phyloP scores from a whole-genome alignment of 768 basidiomycete genomes.

The Russula emetica region DNA sequence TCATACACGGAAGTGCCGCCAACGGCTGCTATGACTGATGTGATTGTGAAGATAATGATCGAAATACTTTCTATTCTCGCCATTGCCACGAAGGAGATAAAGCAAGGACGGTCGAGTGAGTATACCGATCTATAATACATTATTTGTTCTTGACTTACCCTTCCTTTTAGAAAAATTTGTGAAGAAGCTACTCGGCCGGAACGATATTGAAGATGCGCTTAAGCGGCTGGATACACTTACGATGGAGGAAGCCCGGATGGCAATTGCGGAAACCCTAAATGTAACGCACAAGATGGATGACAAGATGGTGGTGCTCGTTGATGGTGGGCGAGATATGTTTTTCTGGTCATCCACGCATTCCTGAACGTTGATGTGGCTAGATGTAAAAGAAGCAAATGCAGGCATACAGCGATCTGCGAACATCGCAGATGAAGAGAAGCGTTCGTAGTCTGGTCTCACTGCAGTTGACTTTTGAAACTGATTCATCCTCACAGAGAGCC shows the following conservation, averaged over 20 bases:
- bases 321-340: not conserved
- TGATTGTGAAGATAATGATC: not conserved
- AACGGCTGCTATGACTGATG: not conserved
- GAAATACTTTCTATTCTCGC: conserved; percentile 11
- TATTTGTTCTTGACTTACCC: not conserved
- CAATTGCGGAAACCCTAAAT: not conserved
- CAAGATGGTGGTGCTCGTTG: not conserved
- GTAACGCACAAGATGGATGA: not conserved
- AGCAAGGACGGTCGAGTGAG: not conserved
- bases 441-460: not conserved
- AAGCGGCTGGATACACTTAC: conserved; percentile 6
- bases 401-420: not conserved
- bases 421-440: not conserved
- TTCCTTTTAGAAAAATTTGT: not conserved
- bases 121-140: not conserved
- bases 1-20: not conserved
- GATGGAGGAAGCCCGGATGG: conserved; percentile 3
- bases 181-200: conserved; percentile 3
- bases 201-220: not conserved
- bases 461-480: not conserved
- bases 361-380: not conserved
- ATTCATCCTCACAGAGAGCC: not conserved
- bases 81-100: conserved; percentile 5
- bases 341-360: too few species aligned
- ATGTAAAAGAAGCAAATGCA: not conserved